Evolutionary conservation across 805 yeast species (phyloP).

Genomic region (Suhomyces prunicola): DNA sequence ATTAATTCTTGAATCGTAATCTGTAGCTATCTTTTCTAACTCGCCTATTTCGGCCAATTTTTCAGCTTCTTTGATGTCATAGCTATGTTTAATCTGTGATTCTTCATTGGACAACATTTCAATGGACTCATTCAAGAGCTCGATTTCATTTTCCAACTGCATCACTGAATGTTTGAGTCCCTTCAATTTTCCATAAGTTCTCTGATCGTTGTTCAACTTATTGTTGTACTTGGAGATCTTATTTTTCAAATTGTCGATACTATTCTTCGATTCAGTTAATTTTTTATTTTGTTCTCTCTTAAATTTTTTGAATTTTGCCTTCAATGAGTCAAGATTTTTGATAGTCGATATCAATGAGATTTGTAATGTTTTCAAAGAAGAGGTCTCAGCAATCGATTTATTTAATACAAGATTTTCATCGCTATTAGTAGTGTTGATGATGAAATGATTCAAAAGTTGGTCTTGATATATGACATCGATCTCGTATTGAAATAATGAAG

Average conservation of each 20-base stretch:
- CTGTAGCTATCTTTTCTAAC: conserved; percentile 19
- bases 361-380: conserved; percentile 30
- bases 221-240: conserved; percentile 30
- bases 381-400: conserved; percentile 23
- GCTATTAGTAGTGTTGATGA: conserved; percentile 30
- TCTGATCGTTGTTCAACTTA: conserved; percentile 24
- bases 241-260: conserved; percentile 29
- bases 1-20: conserved; percentile 23
- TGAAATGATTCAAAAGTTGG: conserved; percentile 17
- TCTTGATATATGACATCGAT: conserved; percentile 24
- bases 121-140: conserved; percentile 18
- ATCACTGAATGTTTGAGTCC: conserved; percentile 38
- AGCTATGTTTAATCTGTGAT: conserved; percentile 9
- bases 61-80: conserved; percentile 17
- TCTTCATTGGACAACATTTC: conserved; percentile 12
- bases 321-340: conserved; percentile 21
- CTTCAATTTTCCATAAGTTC: conserved; percentile 35
- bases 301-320: conserved; percentile 25
- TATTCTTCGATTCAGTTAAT: conserved; percentile 29
- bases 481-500: conserved; percentile 37
- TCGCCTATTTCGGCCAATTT: conserved; percentile 19
- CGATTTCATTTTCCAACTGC: conserved; percentile 37
- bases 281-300: conserved; percentile 39
- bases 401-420: conserved; percentile 19
- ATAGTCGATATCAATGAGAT: conserved; percentile 32